Evolutionary conservation across 306 rosid species (phyloP), one percentile per base, ranked within the genome.

Genomic region (Dryas drummondii): DNA sequence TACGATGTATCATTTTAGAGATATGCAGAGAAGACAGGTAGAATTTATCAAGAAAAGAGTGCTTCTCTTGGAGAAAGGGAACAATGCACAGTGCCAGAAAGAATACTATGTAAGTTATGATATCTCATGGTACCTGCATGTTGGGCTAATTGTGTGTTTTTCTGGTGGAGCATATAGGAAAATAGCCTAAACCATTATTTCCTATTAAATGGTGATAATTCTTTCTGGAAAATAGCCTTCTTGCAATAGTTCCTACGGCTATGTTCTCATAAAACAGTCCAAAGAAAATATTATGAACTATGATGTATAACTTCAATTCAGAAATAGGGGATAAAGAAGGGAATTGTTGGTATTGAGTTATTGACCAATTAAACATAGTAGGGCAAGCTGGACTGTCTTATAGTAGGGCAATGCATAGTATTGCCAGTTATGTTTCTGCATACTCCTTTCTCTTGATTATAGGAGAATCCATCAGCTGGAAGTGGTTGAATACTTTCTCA

Each of bases 41-140:
- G 99, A 96, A 81, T 96, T 87, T 77, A 83, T 96, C 55, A 96
- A 96, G 86, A 90, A 89, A 82, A 92, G 99, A 84, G 99, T 96
- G 79, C 96, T 90, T 58, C 98, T 96, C 69, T 90, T 96, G 92
- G 99, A 96, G 73, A 96, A 96, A 74, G 99, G 98, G 48, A 90
- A 90, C 57, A 89, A 89, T 71, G 93, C 92, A 60, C 98, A 92
- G 88, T 92, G 84, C 79, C 91, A 87, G 84, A 89, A 88, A 81
- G 97, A 92, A 77, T 89, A 92, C 84, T 92, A 81, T 50, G 99
- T 92, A 81, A 92, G 99, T 89, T 73, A 45, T 58, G 45, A 49
- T 64, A 26, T 66, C 55, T 49, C 49, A 52, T 27, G 15, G 67
- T 16, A 74, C 61, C 62, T 66, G 74, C 76, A 47, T 70, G 19